Percentiles rank a stretch among this genome's conserved stretches.
Conservation (phyloP, 305 asterid genomes). For the Fraxinus albicans region DNA sequence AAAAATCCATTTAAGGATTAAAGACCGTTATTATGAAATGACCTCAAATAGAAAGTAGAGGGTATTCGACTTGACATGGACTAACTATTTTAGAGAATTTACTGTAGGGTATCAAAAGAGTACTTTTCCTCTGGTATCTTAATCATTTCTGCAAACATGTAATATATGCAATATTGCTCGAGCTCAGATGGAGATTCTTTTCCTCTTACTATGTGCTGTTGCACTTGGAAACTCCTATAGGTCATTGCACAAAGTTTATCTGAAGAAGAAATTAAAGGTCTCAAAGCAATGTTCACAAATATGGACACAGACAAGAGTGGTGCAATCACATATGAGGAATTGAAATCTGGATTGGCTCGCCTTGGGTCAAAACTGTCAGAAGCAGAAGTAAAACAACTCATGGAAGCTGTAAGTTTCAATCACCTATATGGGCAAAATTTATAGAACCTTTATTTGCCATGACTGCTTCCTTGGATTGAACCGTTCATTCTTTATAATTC, state of each 20-base stretch:
- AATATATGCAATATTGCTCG: not conserved
- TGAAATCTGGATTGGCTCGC: slow-evolving; percentile 64
- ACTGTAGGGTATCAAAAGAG: not conserved
- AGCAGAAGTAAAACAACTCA: slow-evolving; percentile 70
- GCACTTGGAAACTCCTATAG: slow-evolving; percentile 30
- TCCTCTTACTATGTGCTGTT: slow-evolving; percentile 9
- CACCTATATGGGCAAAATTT: not conserved
- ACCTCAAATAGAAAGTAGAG: not conserved
- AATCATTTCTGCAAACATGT: not conserved
- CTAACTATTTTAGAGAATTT: not conserved
- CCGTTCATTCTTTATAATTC: slow-evolving; percentile 12
- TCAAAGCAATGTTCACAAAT: slow-evolving; percentile 58
- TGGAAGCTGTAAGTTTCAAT: slow-evolving; percentile 65
- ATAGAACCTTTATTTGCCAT: not conserved
- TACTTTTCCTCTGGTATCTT: not conserved
- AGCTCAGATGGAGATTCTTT: not conserved
- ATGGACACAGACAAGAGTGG: slow-evolving; percentile 79
- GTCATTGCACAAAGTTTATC: slow-evolving; percentile 72
- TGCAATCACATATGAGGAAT: slow-evolving; percentile 64
- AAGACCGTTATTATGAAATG: not conserved
- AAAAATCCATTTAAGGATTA: not conserved
- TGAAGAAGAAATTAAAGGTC: slow-evolving; percentile 72
- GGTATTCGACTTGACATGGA: not conserved
- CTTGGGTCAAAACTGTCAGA: slow-evolving; percentile 71
- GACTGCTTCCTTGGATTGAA: slow-evolving; percentile 8